These are phyloP conservation scores for Discostella pseudostelligera DNA, from an alignment of 108 stramenopile genomes.

Conservation along the genomic window DNA sequence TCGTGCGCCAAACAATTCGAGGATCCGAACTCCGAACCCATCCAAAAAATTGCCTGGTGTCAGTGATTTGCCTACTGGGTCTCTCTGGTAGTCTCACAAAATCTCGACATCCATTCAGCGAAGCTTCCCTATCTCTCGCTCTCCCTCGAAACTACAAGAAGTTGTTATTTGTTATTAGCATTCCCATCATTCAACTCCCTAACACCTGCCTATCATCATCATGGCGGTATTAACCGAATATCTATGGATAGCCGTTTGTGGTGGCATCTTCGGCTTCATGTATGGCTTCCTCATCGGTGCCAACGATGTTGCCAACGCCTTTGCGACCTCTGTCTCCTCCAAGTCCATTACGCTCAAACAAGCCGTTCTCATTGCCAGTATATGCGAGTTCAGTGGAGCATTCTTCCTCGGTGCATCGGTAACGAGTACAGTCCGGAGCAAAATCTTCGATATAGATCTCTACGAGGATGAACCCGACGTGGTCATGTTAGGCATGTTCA, in stretches of 20 bases:
- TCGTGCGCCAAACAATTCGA: no score
- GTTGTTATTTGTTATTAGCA: no score
- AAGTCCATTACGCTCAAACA: slow-evolving; percentile 59
- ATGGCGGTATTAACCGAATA: slow-evolving; percentile 19
- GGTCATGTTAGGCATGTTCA: slow-evolving; percentile 66
- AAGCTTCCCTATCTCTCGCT: no score
- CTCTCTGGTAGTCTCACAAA: no score
- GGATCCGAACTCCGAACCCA: no score
- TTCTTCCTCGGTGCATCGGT: slow-evolving; percentile 65
- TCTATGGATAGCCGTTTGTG: slow-evolving; percentile 50
- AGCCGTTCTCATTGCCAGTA: slow-evolving; percentile 58
- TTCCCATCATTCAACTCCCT: no score
- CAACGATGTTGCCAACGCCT: slow-evolving; percentile 82
- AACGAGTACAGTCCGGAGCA: slow-evolving; percentile 56
- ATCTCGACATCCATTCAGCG: no score
- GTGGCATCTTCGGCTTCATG: slow-evolving; percentile 50
- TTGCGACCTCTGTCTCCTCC: slow-evolving; percentile 73
- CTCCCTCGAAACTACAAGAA: no score
- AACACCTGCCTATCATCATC: background rate
- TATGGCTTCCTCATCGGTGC: slow-evolving; percentile 63
- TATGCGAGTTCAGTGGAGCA: slow-evolving; percentile 70
- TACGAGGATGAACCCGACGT: slow-evolving; percentile 54
- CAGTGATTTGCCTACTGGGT: no score
- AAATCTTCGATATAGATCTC: slow-evolving; percentile 49
- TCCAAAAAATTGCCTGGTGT: no score